Evolutionary conservation across 2,329 filamentous ascomycete genomes (phyloP).

Genomic region (Aspergillus novofumigatus): DNA sequence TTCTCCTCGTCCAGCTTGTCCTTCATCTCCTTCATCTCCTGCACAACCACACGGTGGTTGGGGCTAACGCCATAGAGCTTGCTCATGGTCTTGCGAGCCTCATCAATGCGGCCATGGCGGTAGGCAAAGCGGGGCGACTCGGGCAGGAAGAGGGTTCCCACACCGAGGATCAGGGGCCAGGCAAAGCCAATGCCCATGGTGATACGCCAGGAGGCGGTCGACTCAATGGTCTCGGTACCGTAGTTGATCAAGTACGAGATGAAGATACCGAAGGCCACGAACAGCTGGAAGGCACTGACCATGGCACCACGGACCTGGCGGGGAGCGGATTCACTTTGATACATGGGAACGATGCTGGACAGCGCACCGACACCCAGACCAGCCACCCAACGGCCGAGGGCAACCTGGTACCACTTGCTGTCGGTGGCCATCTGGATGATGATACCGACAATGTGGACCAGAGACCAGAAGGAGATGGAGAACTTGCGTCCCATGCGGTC

Average conservation of each 20-base stretch:
- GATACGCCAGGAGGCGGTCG: constrained; percentile 45
- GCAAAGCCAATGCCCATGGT: constrained; percentile 55
- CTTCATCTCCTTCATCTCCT: constrained; percentile 54
- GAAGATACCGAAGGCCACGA: constrained; percentile 46
- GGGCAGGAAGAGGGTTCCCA: constrained; percentile 52
- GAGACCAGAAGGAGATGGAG: constrained; percentile 39
- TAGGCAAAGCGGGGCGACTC: constrained; percentile 58
- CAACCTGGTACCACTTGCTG: constrained; percentile 39
- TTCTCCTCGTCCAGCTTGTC: constrained; percentile 54
- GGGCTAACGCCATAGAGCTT: constrained; percentile 51
- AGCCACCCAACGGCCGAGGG: constrained; percentile 40
- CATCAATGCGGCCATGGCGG: constrained; percentile 50
- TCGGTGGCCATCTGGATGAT: constrained; percentile 40
- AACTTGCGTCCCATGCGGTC: constrained; percentile 41
- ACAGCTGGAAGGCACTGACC: constrained; percentile 45
- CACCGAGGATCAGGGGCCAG: constrained; percentile 52
- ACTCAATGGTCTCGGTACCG: constrained; percentile 36
- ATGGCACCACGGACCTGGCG: constrained; percentile 44
- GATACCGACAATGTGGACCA: constrained; percentile 37
- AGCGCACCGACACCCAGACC: constrained; percentile 43
- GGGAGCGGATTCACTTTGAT: constrained; percentile 42
- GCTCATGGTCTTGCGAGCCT: constrained; percentile 49
- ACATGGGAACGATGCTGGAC: constrained; percentile 45
- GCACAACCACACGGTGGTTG: constrained; percentile 49
- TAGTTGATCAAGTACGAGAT: constrained; percentile 45